Conservation (phyloP, 306 rosid species). For the Trichosanthes cucumerina region DNA sequence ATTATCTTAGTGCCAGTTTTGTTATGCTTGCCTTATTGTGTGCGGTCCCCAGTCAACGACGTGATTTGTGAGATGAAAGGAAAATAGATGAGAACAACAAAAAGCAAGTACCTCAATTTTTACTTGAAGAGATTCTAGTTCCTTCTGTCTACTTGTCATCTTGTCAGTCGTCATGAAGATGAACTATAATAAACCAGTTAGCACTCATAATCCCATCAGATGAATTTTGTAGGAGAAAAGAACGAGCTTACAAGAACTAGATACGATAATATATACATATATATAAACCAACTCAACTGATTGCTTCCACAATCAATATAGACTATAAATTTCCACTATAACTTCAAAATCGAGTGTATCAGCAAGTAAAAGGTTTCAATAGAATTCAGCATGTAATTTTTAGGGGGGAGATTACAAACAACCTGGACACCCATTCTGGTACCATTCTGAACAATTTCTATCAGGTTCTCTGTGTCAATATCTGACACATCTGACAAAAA, state of each 20-base stretch:
- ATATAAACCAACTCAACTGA: background rate
- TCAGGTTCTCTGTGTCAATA: constrained; percentile 37
- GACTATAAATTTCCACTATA: background rate
- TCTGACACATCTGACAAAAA: constrained; percentile 37
- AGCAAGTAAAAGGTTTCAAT: background rate
- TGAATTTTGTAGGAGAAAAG: constrained; percentile 13
- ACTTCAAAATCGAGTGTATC: background rate
- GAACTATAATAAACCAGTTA: constrained; percentile 42
- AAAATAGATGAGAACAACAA: background rate
- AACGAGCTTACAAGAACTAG: constrained; percentile 6
- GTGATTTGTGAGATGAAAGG: background rate
- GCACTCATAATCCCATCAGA: constrained; percentile 12
- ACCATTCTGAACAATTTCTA: constrained; percentile 31
- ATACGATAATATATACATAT: background rate
- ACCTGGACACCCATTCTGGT: constrained; percentile 52
- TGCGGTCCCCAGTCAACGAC: background rate
- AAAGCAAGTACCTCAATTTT: constrained; percentile 40
- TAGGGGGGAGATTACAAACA: constrained; percentile 26
- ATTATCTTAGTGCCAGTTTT: background rate
- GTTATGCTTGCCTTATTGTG: background rate
- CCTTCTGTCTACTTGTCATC: constrained; percentile 20
- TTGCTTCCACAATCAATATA: background rate
- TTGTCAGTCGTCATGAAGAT: constrained; percentile 38
- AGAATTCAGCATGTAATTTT: background rate
- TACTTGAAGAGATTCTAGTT: constrained; percentile 35